A percentile compares a stretch with the other conserved stretches of the same genome.
Evolutionary conservation across 352 stramenopile species (phyloP).

Genomic region (Phytophthora kernoviae): DNA sequence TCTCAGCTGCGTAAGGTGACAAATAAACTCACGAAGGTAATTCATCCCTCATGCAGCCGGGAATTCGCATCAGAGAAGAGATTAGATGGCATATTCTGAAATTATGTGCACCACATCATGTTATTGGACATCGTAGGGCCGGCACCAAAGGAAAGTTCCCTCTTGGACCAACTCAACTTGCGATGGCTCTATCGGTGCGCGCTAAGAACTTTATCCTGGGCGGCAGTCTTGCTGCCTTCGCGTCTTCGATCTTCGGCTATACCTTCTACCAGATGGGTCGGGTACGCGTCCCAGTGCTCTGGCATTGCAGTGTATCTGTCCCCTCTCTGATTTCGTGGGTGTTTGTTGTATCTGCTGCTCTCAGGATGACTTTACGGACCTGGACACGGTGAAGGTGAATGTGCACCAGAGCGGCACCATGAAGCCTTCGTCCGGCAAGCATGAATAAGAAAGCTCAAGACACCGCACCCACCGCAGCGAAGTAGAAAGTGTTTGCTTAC

Average conservation of each 20-base stretch:
- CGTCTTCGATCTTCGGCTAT: slow-evolving; percentile 71
- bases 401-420: slow-evolving; percentile 77
- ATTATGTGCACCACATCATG: too few species aligned
- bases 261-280: slow-evolving; percentile 84
- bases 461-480: too few species aligned
- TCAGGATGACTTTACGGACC: slow-evolving; percentile 83
- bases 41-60: too few species aligned
- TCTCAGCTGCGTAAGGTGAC: too few species aligned
- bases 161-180: not conserved
- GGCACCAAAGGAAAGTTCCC: not conserved
- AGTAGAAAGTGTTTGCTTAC: too few species aligned
- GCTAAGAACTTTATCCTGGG: slow-evolving; percentile 81
- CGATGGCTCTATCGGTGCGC: slow-evolving; percentile 70
- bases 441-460: slow-evolving; percentile 28
- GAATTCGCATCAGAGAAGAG: too few species aligned
- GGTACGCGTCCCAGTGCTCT: slow-evolving; percentile 31
- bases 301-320: too few species aligned
- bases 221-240: slow-evolving; percentile 67
- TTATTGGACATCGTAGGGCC: slow-evolving; percentile 11
- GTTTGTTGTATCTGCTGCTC: not conserved
- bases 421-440: slow-evolving; percentile 68
- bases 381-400: slow-evolving; percentile 84
- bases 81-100: too few species aligned
- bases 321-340: not conserved
- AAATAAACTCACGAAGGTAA: too few species aligned